Evolutionary conservation across 345 rosid species (phyloP), one percentile per base, ranked within the genome.

Genomic region (Euclidium syriacum): DNA sequence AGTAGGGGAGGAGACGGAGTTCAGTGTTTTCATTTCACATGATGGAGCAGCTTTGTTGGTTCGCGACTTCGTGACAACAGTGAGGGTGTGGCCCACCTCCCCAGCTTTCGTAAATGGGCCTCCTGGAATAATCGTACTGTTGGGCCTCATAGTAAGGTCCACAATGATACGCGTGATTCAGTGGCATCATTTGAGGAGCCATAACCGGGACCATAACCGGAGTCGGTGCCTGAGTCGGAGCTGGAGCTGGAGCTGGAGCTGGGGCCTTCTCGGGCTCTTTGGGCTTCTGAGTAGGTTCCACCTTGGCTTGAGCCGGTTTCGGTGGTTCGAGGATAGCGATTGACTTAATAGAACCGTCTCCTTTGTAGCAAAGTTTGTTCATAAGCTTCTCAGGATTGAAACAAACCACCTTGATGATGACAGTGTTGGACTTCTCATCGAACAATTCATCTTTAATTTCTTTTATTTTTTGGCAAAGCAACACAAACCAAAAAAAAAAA

Each of bases 361-460:
- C 95, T 67, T 77, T 81, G 74, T 60, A 63, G 33, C 77, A 68
- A 0, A 87, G 62, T 63, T 83, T 83, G 67, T 77, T 65, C 72
- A 72, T 77, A 16, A 86, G 70, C 72, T 76, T 84, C 39, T 88
- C 90, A 1, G 96, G 98, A 57, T 72, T 63, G 67, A 88, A 83
- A 54, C 95, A 88, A 17, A 78, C 77, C 22, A 89, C 95, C 1
- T 75, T 91, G 72, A 91, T 75, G 25, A 47, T 65, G 76, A 86
- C 81, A 4, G 70, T 77, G 67, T 89, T 83, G 10, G 68, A 11
- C 81, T 91, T 88, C 78, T 80, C 90, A 52, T 91, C 83, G 38
- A 65, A 88, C 1, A 77, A 3, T 77, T 85, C 83, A 66, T 73
- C 81, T 65, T 68, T 75, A 29, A 86, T 77, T 78, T 86, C 94